Percentiles rank a stretch among this genome's conserved stretches.
Evolutionary conservation across 257 asterid genomes (phyloP).

Genomic region (Nicotiana benthamiana): DNA sequence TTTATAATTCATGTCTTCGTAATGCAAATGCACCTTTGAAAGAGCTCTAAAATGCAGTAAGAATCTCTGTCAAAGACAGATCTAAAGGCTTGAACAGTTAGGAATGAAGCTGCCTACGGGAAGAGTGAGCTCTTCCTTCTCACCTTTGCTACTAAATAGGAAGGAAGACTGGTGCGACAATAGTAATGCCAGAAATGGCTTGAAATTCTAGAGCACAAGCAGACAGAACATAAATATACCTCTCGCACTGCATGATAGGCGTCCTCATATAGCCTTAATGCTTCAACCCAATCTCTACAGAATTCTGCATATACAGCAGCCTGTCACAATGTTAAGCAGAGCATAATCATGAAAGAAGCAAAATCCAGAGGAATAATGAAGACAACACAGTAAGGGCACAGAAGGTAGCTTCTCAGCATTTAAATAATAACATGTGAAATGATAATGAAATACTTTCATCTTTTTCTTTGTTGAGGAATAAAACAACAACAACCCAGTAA

Average conservation of each 20-base stretch:
- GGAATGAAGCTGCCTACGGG: no score
- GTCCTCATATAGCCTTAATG: slow-evolving; percentile 80
- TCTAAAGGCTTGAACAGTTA: no score
- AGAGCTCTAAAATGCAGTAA: not conserved
- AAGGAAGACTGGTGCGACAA: no score
- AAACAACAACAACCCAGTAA: no score
- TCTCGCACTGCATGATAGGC: slow-evolving; percentile 79
- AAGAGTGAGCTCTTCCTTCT: no score
- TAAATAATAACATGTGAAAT: not conserved
- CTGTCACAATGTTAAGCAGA: slow-evolving; percentile 57
- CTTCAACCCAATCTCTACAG: slow-evolving; percentile 95
- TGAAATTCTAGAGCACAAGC: not conserved
- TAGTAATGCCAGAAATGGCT: no score
- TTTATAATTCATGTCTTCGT: not conserved
- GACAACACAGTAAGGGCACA: not conserved
- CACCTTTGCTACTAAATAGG: no score
- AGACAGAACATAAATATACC: slow-evolving; percentile 32
- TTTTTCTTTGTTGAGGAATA: no score
- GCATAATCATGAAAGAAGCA: slow-evolving; percentile 28
- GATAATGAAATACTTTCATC: not conserved
- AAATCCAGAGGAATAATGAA: slow-evolving; percentile 13
- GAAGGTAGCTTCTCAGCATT: not conserved
- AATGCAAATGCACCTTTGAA: not conserved
- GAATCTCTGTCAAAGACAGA: no score
- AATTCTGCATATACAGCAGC: slow-evolving; percentile 98